Base-by-base conservation (phyloP, 352 stramenopile species). In the Thalassiosira delicatula region DNA sequence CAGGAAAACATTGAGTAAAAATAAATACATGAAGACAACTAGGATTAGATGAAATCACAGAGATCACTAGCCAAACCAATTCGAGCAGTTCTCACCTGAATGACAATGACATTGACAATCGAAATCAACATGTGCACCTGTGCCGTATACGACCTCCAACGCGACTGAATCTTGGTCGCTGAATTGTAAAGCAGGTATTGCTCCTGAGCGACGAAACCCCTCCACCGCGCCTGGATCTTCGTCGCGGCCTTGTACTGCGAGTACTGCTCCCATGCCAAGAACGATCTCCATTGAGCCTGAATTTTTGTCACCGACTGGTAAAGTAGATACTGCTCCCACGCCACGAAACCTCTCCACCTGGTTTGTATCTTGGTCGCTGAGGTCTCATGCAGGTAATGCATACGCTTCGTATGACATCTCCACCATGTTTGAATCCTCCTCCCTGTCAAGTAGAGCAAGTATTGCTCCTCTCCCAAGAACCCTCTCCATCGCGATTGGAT, bases 41-140 rank as follows among this genome's bases (percentile, higher is more conserved):
- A n/a, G n/a, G n/a, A n/a, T n/a, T n/a, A n/a, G n/a, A n/a, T n/a
- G n/a, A n/a, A n/a, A n/a, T n/a, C n/a, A n/a, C n/a, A n/a, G n/a
- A n/a, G n/a, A n/a, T n/a, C n/a, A n/a, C n/a, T n/a, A n/a, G n/a
- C n/a, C n/a, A n/a, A n/a, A n/a, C n/a, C 40, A 62, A 19, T 60
- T 25, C 29, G 33, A 66, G n/a, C 2, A 61, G 25, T 25, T 29
- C 68, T 70, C 57, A 81, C 77, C 63, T 86, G 81, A 70, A 87
- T 79, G 17, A 87, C 60, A 70, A 87, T 87, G 35, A 87, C 68
- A 70, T 87, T 87, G 12, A 87, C 81, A 70, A 87, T 77, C 14
- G 57, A 70, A 42, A 82, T 61, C 30, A 87, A 63, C 75, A 84
- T 75, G 11, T 72, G 59, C 17, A 87, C 63, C 23, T 86, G 81